Percentiles rank a stretch among this genome's conserved stretches.
phyloP scores from a whole-genome alignment of 1,284 basidiomycete genomes.

The Cryptococcus maquisensis region DNA sequence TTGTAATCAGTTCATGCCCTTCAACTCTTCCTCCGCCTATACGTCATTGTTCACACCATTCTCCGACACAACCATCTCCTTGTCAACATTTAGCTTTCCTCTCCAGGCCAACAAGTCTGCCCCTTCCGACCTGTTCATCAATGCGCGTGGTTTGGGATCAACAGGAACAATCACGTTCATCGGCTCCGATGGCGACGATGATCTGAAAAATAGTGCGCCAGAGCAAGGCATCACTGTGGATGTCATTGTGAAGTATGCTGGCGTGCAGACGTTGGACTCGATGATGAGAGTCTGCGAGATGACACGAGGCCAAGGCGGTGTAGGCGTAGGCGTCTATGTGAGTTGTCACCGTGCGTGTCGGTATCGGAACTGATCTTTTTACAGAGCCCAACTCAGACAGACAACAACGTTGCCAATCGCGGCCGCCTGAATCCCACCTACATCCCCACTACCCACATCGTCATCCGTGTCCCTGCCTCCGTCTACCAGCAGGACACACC shows the following conservation, averaged over 20 bases:
- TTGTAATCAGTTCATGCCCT: conserved; percentile 35
- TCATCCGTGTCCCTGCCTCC: conserved; percentile 40
- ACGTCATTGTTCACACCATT: conserved; percentile 32
- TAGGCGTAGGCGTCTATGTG: conserved; percentile 46
- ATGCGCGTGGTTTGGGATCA: conserved; percentile 39
- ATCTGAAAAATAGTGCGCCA: conserved; percentile 26
- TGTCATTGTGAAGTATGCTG: conserved; percentile 36
- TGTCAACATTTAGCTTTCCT: conserved; percentile 35
- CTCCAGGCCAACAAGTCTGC: conserved; percentile 13
- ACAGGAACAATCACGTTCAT: conserved; percentile 43
- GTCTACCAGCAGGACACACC: conserved; percentile 1
- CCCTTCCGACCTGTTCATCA: conserved; percentile 30
- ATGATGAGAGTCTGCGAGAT: conserved; percentile 41
- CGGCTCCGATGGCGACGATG: conserved; percentile 31
- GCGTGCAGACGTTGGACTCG: conserved; percentile 18
- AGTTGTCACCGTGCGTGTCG: conserved; percentile 9
- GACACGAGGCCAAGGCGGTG: conserved; percentile 22
- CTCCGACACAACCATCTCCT: conserved; percentile 20
- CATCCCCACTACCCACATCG: conserved; percentile 35
- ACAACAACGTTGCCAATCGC: conserved; percentile 30
- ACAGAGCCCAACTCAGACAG: conserved; percentile 35
- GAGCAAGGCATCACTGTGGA: conserved; percentile 40
- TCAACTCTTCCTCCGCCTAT: conserved; percentile 28
- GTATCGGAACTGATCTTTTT: neutral
- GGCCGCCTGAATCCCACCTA: conserved; percentile 30